Evolutionary conservation across 139 green algal genomes (phyloP).

Genomic region (Asterochloris erici): DNA sequence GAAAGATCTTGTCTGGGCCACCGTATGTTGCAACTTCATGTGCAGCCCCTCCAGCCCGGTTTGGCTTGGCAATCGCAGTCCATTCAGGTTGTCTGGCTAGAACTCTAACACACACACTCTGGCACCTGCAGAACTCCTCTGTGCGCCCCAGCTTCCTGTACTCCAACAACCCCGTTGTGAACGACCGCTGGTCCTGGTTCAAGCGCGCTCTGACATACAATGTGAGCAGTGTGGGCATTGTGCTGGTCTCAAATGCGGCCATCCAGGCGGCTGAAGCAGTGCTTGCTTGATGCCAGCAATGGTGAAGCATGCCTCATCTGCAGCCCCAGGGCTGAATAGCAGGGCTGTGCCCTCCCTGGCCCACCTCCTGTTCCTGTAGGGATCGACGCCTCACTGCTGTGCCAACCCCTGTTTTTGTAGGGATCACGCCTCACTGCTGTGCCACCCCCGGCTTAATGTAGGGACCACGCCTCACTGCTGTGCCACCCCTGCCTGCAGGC

Average conservation of each 20-base stretch:
- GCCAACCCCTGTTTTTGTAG: neutral
- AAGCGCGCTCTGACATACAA: constrained; percentile 23
- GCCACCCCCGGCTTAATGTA: neutral
- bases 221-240: neutral
- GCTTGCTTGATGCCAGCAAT: neutral
- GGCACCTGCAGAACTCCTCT: neutral
- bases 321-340: neutral
- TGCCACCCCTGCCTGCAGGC: constrained; percentile 4
- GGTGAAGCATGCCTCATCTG: neutral
- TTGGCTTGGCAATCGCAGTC: neutral
- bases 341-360: neutral
- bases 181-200: constrained; percentile 21
- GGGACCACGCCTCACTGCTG: neutral
- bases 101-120: neutral
- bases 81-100: neutral
- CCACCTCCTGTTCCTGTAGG: neutral
- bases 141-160: constrained; percentile 4
- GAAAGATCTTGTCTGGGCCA: neutral
- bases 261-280: neutral
- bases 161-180: neutral
- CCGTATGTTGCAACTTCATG: neutral
- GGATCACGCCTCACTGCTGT: neutral
- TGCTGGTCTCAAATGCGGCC: neutral
- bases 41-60: neutral
- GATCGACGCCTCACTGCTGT: neutral